These are phyloP conservation scores for Fraxinus velutina DNA, from an alignment of 305 asterid species.

Conservation along the genomic window DNA sequence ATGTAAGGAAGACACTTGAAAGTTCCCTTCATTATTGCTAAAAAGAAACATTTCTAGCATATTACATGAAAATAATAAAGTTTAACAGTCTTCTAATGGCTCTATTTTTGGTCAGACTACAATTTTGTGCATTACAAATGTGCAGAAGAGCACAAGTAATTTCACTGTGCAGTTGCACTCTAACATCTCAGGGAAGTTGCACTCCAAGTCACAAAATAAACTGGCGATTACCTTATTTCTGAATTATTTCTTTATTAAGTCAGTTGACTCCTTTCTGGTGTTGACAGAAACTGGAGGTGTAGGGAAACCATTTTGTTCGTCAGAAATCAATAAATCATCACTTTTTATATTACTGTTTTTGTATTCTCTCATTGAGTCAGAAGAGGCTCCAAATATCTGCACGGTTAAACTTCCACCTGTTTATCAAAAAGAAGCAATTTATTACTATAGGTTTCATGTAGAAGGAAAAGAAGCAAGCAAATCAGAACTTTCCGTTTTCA, in stretches of 20 bases:
- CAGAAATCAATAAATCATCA: conserved; percentile 12
- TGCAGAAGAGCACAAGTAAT: neutral
- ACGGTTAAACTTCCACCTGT: conserved; percentile 71
- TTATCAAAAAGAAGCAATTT: neutral
- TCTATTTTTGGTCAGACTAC: neutral
- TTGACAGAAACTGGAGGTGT: conserved; percentile 28
- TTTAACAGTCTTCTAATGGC: neutral
- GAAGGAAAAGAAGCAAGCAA: neutral
- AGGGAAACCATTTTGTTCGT: conserved; percentile 25
- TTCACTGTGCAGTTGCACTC: neutral
- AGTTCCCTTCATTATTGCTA: neutral
- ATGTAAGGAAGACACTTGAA: neutral
- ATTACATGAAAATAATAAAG: neutral
- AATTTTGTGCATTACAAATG: neutral
- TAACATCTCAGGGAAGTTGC: neutral
- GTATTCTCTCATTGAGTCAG: conserved; percentile 31
- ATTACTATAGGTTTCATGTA: neutral
- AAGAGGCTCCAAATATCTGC: conserved; percentile 57
- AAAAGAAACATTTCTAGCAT: neutral
- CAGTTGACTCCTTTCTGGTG: conserved; percentile 23
- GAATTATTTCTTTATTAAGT: conserved; percentile 24
- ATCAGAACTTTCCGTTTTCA: neutral
- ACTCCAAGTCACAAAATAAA: neutral
- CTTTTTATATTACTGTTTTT: conserved; percentile 10
- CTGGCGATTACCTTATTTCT: conserved; percentile 21